Base-by-base conservation (phyloP, 2,329 filamentous ascomycete genomes). In the Fusarium haematococcum region DNA sequence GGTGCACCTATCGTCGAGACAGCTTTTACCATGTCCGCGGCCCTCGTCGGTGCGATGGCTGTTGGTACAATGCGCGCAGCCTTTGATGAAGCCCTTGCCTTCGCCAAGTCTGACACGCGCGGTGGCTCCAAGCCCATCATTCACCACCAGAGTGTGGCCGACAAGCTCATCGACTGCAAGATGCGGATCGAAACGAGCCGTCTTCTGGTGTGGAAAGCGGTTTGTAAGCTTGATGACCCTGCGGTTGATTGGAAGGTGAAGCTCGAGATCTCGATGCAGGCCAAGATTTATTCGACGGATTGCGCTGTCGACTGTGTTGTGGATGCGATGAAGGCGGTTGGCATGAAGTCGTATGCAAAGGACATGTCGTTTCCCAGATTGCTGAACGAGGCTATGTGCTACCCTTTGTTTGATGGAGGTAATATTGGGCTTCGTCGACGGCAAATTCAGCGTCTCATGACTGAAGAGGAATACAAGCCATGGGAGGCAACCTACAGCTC, bases 41-140 rank as follows among this genome's bases (percentile, higher is more conserved):
- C 85, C 2, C 80, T 90, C 0, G 88, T 90, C 0, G 88, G 88
- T 2, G 88, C 88, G 3, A 90, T 91, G 85, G 83, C 83, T 8
- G 85, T 88, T 0, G 87, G 87, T 3, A 81, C 90, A 37, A 88
- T 89, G 86, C 84, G 88, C 0, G 83, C 85, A 0, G 84, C 85
- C 0, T 90, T 90, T 70, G 87, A 89, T 16, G 83, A 83, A 0
- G 87, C 87, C 1, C 78, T 90, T 2, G 72, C 75, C 1, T 90
- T 89, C 68, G 86, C 86, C 3, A 88, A 86, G 71, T 60, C 65
- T 0, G 84, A 90, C 16, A 73, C 77, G 1, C 81, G 88, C 1
- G 83, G 86, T 20, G 88, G 88, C 4, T 83, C 79, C 1, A 80
- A 83, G 27, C 80, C 83, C 0, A 81, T 90, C 48, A 76, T 89